Evolutionary conservation across 257 asterid species (phyloP), one percentile per base, ranked within the genome.

Genomic region (Przewalskia tangutica): DNA sequence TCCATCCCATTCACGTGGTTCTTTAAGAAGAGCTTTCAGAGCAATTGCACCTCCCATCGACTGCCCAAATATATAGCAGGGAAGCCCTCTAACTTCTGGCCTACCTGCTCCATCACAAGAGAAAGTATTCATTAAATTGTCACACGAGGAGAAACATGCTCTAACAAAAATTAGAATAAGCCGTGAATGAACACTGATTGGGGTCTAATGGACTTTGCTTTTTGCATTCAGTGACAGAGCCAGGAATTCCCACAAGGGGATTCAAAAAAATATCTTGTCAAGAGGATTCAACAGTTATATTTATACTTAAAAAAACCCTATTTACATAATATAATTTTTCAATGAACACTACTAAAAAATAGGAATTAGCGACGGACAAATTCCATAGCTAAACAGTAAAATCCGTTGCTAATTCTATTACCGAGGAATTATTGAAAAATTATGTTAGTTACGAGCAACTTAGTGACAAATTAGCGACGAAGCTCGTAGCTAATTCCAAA

Each of bases 21-120:
- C 87, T 86, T 90, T 94, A 1, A 95, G 87, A 75, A 91, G 94
- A 66, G 97, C 93, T 90, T 95, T 91, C 23, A 95, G 85, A 77
- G 99, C 98, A 81, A 94, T 81, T 17, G 99, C 99, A 80, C 99
- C 99, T 12, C 99, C 99, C 99, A 95, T 95, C 8, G 99, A 95
- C 84, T 95, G 99, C 59, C 99, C 99, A 84, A 95, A 95, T 85
- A 95, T 77, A 88, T 91, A 95, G 42, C 88, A 85, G 42, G 97
- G 99, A 53, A 94, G 84, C 64, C 93, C 97, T 27, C 89, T 79
- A 77, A 94, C 88, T 91, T 95, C 99, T 0, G 97, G 97, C 87
- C 97, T 88, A 80, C 94, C 99, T 95, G 91, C 58, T 44, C 68
- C 46, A 87, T 75, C 81, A 73, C 65, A 70, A 68, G 48, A 76